These are phyloP conservation scores for Hanseniaspora valbyensis DNA, from an alignment of 805 yeast species.

Conservation along the genomic window DNA sequence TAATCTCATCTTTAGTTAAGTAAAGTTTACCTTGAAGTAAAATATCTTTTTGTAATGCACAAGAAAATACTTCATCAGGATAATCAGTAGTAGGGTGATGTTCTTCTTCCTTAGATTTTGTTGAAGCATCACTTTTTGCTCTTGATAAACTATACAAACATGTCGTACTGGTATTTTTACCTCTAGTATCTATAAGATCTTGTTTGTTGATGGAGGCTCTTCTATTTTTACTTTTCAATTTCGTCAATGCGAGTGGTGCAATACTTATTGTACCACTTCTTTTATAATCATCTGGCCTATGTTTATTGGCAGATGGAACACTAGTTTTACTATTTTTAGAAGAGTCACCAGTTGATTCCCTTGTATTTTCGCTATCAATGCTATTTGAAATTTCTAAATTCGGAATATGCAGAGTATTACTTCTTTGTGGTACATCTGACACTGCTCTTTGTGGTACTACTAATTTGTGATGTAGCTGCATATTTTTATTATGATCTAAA, in stretches of 20 bases:
- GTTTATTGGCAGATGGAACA: neutral
- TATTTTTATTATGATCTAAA: neutral
- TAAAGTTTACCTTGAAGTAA: slow-evolving; percentile 57
- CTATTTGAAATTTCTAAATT: neutral
- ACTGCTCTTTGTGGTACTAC: neutral
- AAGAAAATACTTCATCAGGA: slow-evolving; percentile 25
- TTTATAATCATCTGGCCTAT: neutral
- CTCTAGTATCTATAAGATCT: neutral
- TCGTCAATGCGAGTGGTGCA: neutral
- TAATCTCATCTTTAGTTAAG: slow-evolving; percentile 42
- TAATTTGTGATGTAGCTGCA: neutral
- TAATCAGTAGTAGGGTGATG: neutral
- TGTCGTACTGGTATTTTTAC: neutral
- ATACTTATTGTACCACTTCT: slow-evolving; percentile 4
- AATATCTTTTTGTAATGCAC: slow-evolving; percentile 58
- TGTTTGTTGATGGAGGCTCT: neutral
- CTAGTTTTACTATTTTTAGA: too few species aligned
- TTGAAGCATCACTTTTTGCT: neutral
- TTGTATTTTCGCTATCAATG: neutral
- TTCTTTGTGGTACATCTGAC: slow-evolving; percentile 2
- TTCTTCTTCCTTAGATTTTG: neutral
- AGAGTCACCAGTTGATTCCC: neutral
- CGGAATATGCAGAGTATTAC: neutral
- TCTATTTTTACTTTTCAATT: neutral
- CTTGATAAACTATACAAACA: neutral